Percentiles rank a stretch among this genome's conserved stretches.
Conservation (phyloP, 441 rosid species). For the Gossypium lobatum region DNA sequence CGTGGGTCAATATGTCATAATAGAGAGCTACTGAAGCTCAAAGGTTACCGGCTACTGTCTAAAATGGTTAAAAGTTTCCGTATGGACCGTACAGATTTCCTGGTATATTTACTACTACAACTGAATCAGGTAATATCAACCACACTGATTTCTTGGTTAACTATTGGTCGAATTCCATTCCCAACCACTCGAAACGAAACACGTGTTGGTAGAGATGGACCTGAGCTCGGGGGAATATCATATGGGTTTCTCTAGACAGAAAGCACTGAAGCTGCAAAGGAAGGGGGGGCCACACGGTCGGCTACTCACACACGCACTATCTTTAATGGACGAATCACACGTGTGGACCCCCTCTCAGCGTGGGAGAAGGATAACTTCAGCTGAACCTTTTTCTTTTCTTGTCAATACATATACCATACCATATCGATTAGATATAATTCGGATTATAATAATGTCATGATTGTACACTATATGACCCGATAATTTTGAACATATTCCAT, state of each 20-base stretch:
- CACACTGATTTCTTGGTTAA: not conserved
- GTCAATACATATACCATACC: not conserved
- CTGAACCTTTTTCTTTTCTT: not conserved
- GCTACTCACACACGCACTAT: not conserved
- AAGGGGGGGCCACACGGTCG: not conserved
- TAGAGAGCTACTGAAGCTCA: not conserved
- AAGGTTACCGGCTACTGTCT: slow-evolving; percentile 12
- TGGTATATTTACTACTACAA: not conserved
- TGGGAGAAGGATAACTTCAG: not conserved
- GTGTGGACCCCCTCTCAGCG: not conserved
- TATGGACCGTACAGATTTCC: slow-evolving; percentile 9
- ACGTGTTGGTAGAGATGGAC: not conserved
- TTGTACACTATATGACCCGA: not conserved
- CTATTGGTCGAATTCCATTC: not conserved
- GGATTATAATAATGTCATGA: not conserved
- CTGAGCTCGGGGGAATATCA: not conserved
- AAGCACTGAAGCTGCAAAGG: not conserved
- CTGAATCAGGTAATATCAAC: not conserved
- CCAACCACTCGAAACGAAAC: not conserved
- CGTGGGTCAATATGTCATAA: slow-evolving; percentile 8
- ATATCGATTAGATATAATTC: not conserved
- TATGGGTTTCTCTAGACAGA: not conserved
- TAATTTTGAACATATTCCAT: too few species aligned
- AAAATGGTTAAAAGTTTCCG: slow-evolving; percentile 8
- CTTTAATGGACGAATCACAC: not conserved